A percentile compares a stretch with the other conserved stretches of the same genome.
Evolutionary conservation across 805 yeast genomes (phyloP).

Genomic region (Tetrapisispora namnaoensis): DNA sequence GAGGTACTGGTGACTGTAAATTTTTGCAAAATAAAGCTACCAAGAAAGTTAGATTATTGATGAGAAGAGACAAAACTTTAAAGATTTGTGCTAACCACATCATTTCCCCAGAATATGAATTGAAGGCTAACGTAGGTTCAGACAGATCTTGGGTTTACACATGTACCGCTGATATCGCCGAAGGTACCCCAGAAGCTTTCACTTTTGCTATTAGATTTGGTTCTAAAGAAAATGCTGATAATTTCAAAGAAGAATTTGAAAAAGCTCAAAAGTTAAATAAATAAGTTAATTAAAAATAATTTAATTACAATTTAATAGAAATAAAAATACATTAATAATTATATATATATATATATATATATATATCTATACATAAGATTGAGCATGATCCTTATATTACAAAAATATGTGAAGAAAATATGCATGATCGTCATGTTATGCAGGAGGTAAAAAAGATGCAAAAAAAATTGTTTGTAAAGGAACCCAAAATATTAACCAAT

Average conservation of each 20-base stretch:
- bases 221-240: constrained; percentile 84
- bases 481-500: constrained; percentile 53
- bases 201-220: constrained; percentile 96
- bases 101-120: constrained; percentile 68
- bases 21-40: constrained; percentile 81
- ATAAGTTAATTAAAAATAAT: constrained; percentile 12
- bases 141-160: constrained; percentile 98
- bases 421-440: constrained; percentile 33
- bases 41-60: constrained; percentile 77
- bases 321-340: background rate
- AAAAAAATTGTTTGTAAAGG: constrained; percentile 61
- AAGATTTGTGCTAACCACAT: constrained; percentile 97
- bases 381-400: too few relatives aligned
- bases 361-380: too few relatives aligned
- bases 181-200: constrained; percentile 92
- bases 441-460: constrained; percentile 88
- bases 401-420: too few relatives aligned
- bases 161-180: constrained; percentile 89
- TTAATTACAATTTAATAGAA: background rate
- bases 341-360: too few relatives aligned
- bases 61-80: constrained; percentile 98
- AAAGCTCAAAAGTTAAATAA: constrained; percentile 67
- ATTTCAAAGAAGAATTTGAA: constrained; percentile 87
- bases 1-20: constrained; percentile 98
- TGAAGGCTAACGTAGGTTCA: constrained; percentile 89